phyloP scores from a whole-genome alignment of 176 grass and related monocot genomes.

The Aegilops umbellulata region DNA sequence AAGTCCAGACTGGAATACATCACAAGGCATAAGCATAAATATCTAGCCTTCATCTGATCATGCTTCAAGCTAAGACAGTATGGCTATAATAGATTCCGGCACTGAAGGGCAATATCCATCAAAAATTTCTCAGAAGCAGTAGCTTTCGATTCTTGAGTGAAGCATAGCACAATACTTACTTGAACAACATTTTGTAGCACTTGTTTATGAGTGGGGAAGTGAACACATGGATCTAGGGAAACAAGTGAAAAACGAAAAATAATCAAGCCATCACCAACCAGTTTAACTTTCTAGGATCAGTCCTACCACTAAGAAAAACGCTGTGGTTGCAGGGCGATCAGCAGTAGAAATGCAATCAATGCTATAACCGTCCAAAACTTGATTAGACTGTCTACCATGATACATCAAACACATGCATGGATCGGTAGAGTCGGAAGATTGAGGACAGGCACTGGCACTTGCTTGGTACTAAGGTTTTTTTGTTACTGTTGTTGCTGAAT shows the following conservation, averaged over 20 bases:
- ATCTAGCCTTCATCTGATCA: background rate
- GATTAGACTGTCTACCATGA: background rate
- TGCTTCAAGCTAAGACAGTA: conserved; percentile 1
- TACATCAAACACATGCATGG: background rate
- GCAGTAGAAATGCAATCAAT: background rate
- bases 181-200: background rate
- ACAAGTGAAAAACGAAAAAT: background rate
- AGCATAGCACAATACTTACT: background rate
- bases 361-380: background rate
- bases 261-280: background rate
- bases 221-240: background rate
- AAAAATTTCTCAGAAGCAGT: background rate
- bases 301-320: background rate
- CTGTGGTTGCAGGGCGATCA: background rate
- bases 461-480: background rate
- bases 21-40: conserved; percentile 13
- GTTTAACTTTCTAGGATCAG: conserved; percentile 1
- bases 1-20: background rate
- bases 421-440: background rate
- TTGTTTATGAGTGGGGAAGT: background rate
- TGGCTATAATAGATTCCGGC: conserved; percentile 4
- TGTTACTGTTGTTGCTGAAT: background rate
- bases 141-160: background rate
- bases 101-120: background rate
- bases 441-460: background rate